Evolutionary conservation across 2,329 filamentous ascomycete genomes (phyloP), one percentile per base, ranked within the genome.

Genomic region (Hymenoscyphus infarciens): DNA sequence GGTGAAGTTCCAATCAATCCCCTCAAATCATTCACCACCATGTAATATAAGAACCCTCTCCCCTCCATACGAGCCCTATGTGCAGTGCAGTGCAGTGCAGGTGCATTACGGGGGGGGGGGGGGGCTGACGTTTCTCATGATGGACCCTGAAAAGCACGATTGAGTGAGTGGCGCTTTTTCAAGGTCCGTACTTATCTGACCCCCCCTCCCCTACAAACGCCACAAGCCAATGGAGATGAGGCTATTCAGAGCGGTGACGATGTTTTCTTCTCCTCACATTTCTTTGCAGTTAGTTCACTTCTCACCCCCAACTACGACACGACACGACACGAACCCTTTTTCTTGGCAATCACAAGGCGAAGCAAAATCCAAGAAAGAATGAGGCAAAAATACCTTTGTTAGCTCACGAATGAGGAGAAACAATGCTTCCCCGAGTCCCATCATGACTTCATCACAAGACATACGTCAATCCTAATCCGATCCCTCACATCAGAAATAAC

Each of bases 91-190:
- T n/a, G n/a, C n/a, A n/a, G n/a, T n/a, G n/a, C 42, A 49, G 16
- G 33, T 35, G 33, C 33, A 35, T 11, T 1, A 1, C 10, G 2
- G 7, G n/a, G n/a, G 42, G 16, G 19, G 5, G 33, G 2, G 7
- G n/a, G n/a, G 42, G 16, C 42, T 49, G 42, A 49, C 15, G 42
- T 25, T 25, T 19, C 42, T 49, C 42, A 22, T 10, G 42, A 0
- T 19, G 42, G 42, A 25, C 42, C 42, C 42, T 25, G 42, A 49
- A 49, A 49, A 49, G 42, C 42, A 49, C 42, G n/a, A 49, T 49
- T 19, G 25, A 49, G 42, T 25, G 42, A 19, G 19, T 25, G 42
- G 42, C 42, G 42, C 16, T 19, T 49, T 10, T 19, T 11, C 8
- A 22, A 3, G 42, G n/a, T 11, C 16, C 42, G n/a, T 11, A 4